phyloP scores from a whole-genome alignment of 1,284 basidiomycete genomes.

The Rhodotorula sp. region DNA sequence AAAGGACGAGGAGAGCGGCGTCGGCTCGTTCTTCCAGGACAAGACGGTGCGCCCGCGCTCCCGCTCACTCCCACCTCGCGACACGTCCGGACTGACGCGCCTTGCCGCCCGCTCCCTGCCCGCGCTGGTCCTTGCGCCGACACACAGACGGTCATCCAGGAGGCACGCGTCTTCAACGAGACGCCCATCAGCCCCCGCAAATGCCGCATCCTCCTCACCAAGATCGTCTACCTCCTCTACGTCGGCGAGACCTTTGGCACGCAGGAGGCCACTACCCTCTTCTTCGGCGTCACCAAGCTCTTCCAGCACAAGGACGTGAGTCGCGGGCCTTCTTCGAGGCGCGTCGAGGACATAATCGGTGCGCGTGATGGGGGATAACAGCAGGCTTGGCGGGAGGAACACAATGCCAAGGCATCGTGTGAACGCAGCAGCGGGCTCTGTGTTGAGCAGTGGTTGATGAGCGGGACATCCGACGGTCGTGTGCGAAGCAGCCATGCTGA shows the following conservation, averaged over 20 bases:
- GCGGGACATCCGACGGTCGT: too few species aligned
- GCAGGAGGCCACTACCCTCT: conserved; percentile 95
- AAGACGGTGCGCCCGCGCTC: conserved; percentile 40
- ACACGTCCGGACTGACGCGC: conserved; percentile 19
- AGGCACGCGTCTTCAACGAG: conserved; percentile 99
- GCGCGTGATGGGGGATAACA: background rate
- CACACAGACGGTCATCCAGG: conserved; percentile 79
- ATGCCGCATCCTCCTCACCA: conserved; percentile 92
- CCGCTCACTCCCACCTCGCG: background rate
- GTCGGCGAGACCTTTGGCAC: conserved; percentile 92
- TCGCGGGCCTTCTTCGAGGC: conserved; percentile 36
- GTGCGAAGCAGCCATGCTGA: background rate
- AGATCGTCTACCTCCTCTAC: conserved; percentile 95
- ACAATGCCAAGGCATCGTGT: too few species aligned
- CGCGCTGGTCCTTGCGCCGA: background rate
- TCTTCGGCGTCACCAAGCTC: conserved; percentile 98
- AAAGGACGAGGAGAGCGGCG: conserved; percentile 43
- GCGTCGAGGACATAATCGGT: background rate
- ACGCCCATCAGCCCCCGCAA: conserved; percentile 84
- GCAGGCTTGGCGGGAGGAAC: too few species aligned
- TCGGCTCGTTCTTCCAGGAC: conserved; percentile 49
- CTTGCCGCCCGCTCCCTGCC: background rate
- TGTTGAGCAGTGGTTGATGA: too few species aligned
- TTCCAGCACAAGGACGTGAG: conserved; percentile 99
- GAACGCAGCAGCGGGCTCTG: too few species aligned